These are phyloP conservation scores for Elsinoe fawcettii DNA, from an alignment of 2,329 filamentous ascomycete genomes.

Conservation along the genomic window DNA sequence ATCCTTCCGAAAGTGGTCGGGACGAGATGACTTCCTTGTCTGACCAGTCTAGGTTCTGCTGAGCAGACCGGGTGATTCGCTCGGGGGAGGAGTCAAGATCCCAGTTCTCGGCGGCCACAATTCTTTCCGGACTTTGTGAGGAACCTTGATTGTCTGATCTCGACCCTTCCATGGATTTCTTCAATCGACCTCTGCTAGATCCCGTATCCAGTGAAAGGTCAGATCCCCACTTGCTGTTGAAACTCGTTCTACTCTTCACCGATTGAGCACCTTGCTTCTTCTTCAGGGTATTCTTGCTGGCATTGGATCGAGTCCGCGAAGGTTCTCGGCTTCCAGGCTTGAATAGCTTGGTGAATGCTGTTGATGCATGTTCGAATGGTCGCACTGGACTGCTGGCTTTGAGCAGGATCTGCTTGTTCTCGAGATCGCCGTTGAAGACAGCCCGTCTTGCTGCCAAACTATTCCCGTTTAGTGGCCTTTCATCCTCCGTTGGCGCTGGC, in stretches of 20 bases:
- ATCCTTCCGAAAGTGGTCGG: conserved; percentile 5
- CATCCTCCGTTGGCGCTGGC: conserved; percentile 4
- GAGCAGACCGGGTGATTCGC: not conserved
- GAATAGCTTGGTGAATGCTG: conserved; percentile 32
- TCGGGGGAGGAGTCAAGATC: not conserved
- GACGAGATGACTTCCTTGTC: conserved; percentile 13
- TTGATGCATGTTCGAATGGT: conserved; percentile 33
- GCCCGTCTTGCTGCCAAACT: conserved; percentile 17
- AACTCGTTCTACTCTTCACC: not conserved
- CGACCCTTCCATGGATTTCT: not conserved
- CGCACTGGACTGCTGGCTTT: conserved; percentile 29
- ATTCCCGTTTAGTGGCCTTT: not conserved
- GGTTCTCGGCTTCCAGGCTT: conserved; percentile 17
- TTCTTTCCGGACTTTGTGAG: not conserved
- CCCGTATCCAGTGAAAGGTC: not conserved
- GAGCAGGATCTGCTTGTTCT: conserved; percentile 23
- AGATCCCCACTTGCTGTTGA: not conserved
- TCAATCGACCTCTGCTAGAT: not conserved
- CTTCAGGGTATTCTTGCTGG: conserved; percentile 7
- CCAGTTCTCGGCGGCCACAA: not conserved
- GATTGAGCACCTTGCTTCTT: not conserved
- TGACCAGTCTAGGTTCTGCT: conserved; percentile 7
- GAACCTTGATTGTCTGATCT: not conserved
- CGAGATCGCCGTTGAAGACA: conserved; percentile 18
- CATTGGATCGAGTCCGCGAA: conserved; percentile 9